phyloP scores from a whole-genome alignment of 2,329 filamentous ascomycete species.

The Aspergillus brunneoviolaceus region DNA sequence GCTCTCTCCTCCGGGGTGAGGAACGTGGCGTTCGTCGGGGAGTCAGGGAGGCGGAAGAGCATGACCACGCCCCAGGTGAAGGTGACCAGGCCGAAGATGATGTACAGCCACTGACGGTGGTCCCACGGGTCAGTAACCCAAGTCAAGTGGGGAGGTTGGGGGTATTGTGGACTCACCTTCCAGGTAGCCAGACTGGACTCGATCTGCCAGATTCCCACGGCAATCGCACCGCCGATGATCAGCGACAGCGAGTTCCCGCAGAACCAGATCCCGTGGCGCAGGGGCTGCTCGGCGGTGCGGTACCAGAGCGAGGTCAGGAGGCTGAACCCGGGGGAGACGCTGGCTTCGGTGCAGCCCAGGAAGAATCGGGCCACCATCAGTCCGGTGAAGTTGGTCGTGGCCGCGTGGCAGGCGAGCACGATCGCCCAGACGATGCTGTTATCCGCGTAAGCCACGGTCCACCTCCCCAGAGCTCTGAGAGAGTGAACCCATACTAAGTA shows the following conservation, averaged over 20 bases:
- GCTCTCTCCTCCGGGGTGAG: conserved; percentile 23
- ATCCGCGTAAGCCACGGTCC: neutral
- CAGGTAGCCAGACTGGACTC: conserved; percentile 19
- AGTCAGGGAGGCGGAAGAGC: conserved; percentile 26
- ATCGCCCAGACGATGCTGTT: conserved; percentile 31
- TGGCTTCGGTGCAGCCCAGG: conserved; percentile 44
- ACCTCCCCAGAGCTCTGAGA: neutral
- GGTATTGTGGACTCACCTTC: conserved; percentile 18
- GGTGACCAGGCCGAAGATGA: conserved; percentile 29
- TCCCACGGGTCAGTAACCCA: too few species aligned
- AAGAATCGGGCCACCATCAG: conserved; percentile 45
- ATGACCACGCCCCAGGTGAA: conserved; percentile 25
- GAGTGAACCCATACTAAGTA: conserved; percentile 16
- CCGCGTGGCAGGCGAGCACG: conserved; percentile 34
- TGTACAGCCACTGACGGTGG: conserved; percentile 22
- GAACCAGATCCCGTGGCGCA: conserved; percentile 34
- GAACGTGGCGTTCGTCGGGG: conserved; percentile 22
- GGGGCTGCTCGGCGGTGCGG: conserved; percentile 29
- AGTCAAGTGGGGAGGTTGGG: too few species aligned
- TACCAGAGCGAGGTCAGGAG: conserved; percentile 37
- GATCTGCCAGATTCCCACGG: conserved; percentile 29
- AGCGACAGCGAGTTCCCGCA: conserved; percentile 30
- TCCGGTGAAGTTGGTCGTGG: conserved; percentile 39
- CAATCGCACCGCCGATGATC: conserved; percentile 27
- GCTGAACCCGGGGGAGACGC: conserved; percentile 36